Percentiles rank a stretch among this genome's conserved stretches.
Conservation (phyloP, 306 rosid genomes). For the Medicago ruthenica region DNA sequence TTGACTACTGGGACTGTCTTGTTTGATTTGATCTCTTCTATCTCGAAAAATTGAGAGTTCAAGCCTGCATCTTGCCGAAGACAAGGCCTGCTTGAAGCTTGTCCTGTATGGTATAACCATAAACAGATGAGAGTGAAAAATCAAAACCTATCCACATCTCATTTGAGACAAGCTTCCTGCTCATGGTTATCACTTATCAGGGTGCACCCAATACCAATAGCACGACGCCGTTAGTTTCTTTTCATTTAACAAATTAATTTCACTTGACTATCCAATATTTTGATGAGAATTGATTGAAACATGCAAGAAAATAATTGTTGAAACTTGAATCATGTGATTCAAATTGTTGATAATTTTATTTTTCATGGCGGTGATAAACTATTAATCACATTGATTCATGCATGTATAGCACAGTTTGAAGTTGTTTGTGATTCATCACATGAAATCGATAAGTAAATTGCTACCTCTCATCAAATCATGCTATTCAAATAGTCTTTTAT, state of each 20-base stretch:
- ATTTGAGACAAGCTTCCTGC: not conserved
- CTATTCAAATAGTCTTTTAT: not conserved
- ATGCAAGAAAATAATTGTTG: not conserved
- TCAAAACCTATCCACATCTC: slow-evolving; percentile 7
- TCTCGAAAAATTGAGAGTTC: slow-evolving; percentile 41
- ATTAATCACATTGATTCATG: not conserved
- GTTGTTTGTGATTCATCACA: not conserved
- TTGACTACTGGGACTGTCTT: slow-evolving; percentile 44
- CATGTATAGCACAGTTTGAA: not conserved
- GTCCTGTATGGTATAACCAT: slow-evolving; percentile 56
- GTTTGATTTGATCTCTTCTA: slow-evolving; percentile 48
- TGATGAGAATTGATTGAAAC: not conserved
- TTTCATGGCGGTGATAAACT: not conserved
- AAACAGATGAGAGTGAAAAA: slow-evolving; percentile 37
- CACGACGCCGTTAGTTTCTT: not conserved
- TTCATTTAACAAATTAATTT: not conserved
- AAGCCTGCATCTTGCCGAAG: slow-evolving; percentile 47
- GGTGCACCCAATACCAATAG: slow-evolving; percentile 13
- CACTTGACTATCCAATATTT: not conserved
- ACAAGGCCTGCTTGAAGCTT: slow-evolving; percentile 41
- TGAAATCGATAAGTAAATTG: not conserved
- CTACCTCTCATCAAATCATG: not conserved
- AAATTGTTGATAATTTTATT: not conserved
- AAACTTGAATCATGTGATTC: not conserved
- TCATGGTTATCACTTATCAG: slow-evolving; percentile 1